A percentile compares a stretch with the other conserved stretches of the same genome.
These are phyloP conservation scores for Rhizopus arrhizus DNA, from an alignment of 371 early-diverging fungal genomes.

Conservation along the genomic window DNA sequence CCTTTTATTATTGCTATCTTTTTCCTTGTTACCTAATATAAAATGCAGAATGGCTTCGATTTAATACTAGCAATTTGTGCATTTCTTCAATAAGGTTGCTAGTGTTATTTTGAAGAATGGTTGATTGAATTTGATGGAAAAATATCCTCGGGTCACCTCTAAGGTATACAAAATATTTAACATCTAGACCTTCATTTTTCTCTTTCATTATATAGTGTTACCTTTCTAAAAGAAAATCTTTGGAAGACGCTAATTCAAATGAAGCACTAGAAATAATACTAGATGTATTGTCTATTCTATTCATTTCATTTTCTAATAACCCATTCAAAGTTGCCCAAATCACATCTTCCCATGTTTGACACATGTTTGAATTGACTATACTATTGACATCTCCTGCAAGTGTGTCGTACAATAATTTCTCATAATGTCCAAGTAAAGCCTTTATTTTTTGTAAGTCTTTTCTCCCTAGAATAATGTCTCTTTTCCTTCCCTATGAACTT, in stretches of 20 bases:
- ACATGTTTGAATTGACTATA: slow-evolving; percentile 18
- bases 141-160: slow-evolving; percentile 18
- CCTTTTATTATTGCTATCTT: no score
- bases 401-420: slow-evolving; percentile 13
- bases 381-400: slow-evolving; percentile 1
- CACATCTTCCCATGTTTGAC: slow-evolving; percentile 42
- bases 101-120: slow-evolving; percentile 10
- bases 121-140: slow-evolving; percentile 25
- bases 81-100: slow-evolving; percentile 1
- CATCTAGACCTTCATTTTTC: neutral
- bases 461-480: neutral
- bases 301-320: slow-evolving; percentile 13
- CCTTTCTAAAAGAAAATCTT: slow-evolving; percentile 19
- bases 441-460: neutral
- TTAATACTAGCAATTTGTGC: neutral
- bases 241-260: slow-evolving; percentile 7
- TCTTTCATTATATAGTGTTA: neutral
- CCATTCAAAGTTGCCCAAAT: slow-evolving; percentile 41
- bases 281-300: neutral
- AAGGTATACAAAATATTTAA: neutral
- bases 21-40: neutral
- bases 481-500: neutral
- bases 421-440: neutral
- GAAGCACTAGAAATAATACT: neutral
- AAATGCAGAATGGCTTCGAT: neutral